Evolutionary conservation across 495 filamentous ascomycete genomes (phyloP).

Genomic region (Parmelia sp.): DNA sequence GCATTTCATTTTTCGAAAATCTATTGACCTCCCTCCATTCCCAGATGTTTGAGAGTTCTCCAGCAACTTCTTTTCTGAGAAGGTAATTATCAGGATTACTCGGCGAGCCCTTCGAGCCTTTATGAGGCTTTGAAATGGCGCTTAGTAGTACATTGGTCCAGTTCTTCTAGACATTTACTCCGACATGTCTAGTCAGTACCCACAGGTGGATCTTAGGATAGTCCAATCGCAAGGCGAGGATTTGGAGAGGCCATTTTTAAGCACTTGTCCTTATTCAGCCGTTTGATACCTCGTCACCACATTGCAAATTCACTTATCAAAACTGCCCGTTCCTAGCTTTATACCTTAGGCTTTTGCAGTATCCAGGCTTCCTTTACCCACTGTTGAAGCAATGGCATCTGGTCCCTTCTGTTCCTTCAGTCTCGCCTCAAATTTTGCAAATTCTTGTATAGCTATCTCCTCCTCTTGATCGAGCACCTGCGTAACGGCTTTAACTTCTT

Average conservation of each 20-base stretch:
- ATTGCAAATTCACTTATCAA: neutral
- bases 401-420: constrained; percentile 66
- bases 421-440: constrained; percentile 95
- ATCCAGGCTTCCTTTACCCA: constrained; percentile 62
- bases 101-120: neutral
- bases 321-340: neutral
- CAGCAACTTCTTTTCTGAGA: neutral
- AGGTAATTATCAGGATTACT: neutral
- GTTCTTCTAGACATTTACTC: neutral
- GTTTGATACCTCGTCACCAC: neutral
- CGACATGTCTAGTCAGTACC: neutral
- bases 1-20: too few species aligned
- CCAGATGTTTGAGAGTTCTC: neutral
- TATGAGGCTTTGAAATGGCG: neutral
- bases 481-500: constrained; percentile 88
- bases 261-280: neutral
- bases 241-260: neutral
- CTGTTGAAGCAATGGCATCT: constrained; percentile 51
- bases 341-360: constrained; percentile 42
- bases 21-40: neutral
- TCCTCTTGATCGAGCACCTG: constrained; percentile 91
- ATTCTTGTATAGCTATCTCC: constrained; percentile 81
- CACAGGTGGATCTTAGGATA: too few species aligned
- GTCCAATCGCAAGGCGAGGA: neutral
- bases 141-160: neutral